Base-by-base conservation (phyloP, 768 basidiomycete species). In the Naematelia encephala region DNA sequence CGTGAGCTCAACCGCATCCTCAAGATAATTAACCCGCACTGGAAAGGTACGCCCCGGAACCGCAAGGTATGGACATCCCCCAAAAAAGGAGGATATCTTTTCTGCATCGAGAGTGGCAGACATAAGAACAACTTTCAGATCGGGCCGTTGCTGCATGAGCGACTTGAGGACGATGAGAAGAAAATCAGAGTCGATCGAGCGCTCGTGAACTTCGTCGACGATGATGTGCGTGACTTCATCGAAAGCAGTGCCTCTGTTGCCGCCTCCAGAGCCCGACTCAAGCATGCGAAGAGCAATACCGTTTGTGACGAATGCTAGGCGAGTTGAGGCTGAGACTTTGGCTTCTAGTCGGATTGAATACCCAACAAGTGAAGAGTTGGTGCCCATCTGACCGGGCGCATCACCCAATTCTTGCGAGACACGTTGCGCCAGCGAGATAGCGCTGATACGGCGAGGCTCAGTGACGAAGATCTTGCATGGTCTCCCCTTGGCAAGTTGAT, bases 161-260 rank as follows among this genome's bases (percentile, higher is more conserved):
- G 88, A 86, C 77, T 90, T 91, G 54, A 99, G 81, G 4, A 97
- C 90, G 64, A 97, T 91, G 28, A 99, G 81, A 28, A 99, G 82
- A 79, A 99, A 99, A 76, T 98, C 94, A 0, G 91, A 93, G 73
- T 99, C 94, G 65, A 99, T 96, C 5, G 87, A 90, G 21, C 94
- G 86, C 79, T 99, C 94, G 69, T 99, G 94, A 48, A 96, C 90
- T 80, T 99, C 94, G 66, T 99, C 94, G 44, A 98, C 87, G 59
- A 99, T 87, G 72, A 99, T 86, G 70, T 96, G 92, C n/a, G 96
- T 97, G 55, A 97, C 85, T 63, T 97, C 93, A 70, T 94, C 91
- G 63, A 97, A 89, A 1, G 89, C 87, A 5, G 85, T 85, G n/a
- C 86, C 86, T 62, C 84, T 83, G 10, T 16, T 42, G 16, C 81